Evolutionary conservation across 257 asterid species (phyloP).

Genomic region (Primulina tabacum): DNA sequence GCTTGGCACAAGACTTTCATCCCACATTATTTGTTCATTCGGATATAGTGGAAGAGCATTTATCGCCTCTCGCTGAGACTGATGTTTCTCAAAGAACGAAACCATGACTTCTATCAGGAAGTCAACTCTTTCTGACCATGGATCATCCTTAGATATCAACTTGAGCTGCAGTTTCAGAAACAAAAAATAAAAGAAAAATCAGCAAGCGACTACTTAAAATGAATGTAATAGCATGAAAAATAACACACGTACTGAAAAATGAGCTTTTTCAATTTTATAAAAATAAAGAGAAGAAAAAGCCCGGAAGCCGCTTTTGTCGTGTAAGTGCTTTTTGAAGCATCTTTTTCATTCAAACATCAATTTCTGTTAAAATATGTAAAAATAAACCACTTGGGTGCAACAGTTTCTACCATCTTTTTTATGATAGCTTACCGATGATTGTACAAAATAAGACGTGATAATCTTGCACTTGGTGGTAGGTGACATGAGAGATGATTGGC

Average conservation of each 20-base stretch:
- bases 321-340: neutral
- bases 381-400: neutral
- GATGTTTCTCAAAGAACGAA: slow-evolving; percentile 88
- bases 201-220: slow-evolving; percentile 14
- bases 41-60: slow-evolving; percentile 98
- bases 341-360: neutral
- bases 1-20: slow-evolving; percentile 98
- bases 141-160: slow-evolving; percentile 73
- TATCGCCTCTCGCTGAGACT: slow-evolving; percentile 95
- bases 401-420: neutral
- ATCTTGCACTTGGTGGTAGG: slow-evolving; percentile 5
- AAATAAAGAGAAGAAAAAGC: neutral
- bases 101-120: slow-evolving; percentile 90
- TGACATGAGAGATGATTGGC: slow-evolving; percentile 18
- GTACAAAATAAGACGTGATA: neutral
- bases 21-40: slow-evolving; percentile 98
- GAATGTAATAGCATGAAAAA: neutral
- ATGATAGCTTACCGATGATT: neutral
- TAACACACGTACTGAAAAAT: too few species aligned
- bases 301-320: neutral
- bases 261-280: neutral
- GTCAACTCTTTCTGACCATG: slow-evolving; percentile 93
- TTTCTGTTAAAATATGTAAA: neutral
- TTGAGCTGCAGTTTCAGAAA: slow-evolving; percentile 59
- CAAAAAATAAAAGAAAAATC: neutral